Conservation (phyloP, 2,329 filamentous ascomycete species). For the Colletotrichum melonis region DNA sequence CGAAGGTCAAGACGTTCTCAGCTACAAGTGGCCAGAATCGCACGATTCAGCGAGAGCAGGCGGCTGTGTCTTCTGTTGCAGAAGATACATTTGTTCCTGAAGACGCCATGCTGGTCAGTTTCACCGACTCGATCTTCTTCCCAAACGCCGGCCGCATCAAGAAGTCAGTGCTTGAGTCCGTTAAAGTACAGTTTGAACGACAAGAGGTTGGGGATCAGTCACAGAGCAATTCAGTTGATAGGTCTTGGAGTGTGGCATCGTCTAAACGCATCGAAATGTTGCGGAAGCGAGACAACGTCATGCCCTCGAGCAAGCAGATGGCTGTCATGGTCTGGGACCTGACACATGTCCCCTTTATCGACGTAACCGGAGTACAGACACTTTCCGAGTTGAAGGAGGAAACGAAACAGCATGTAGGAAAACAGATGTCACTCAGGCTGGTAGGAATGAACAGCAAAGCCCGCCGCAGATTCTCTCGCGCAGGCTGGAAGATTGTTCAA, state of each 20-base stretch:
- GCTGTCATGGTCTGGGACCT: conserved; percentile 64
- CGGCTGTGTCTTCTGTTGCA: conserved; percentile 33
- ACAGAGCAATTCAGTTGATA: conserved; percentile 50
- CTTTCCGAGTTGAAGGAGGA: conserved; percentile 60
- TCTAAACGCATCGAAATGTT: conserved; percentile 59
- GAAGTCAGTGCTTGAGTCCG: conserved; percentile 58
- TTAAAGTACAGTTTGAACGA: conserved; percentile 53
- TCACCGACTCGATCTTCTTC: conserved; percentile 70
- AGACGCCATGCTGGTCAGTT: conserved; percentile 67
- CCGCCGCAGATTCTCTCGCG: conserved; percentile 50
- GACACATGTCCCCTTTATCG: conserved; percentile 61
- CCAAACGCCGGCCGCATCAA: conserved; percentile 68
- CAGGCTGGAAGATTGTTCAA: conserved; percentile 48
- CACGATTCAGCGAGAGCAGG: conserved; percentile 43
- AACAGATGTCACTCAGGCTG: conserved; percentile 58
- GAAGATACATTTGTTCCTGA: conserved; percentile 48
- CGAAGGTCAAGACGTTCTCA: conserved; percentile 48
- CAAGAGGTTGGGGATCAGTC: conserved; percentile 54
- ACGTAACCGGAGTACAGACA: conserved; percentile 63
- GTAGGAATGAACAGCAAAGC: conserved; percentile 58
- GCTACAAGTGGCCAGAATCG: conserved; percentile 41
- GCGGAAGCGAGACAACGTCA: conserved; percentile 51
- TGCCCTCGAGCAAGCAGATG: conserved; percentile 51
- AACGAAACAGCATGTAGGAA: conserved; percentile 60
- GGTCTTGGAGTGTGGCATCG: conserved; percentile 66